Evolutionary conservation across 176 grass and related monocot genomes (phyloP).

Genomic region (Paspalum vaginatum): DNA sequence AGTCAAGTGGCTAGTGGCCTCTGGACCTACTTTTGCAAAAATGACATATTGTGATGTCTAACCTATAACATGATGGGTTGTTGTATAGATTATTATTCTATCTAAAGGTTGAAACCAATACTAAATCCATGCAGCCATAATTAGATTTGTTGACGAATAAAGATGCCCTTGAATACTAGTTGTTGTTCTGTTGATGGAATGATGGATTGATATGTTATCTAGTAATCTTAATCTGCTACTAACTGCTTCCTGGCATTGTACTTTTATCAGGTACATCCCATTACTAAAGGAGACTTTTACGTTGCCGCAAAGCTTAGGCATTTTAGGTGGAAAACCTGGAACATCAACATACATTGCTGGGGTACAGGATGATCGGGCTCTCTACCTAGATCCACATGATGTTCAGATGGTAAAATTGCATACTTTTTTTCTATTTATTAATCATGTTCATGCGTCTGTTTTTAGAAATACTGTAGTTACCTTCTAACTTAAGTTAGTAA

Average conservation of each 20-base stretch:
- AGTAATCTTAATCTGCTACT: not conserved
- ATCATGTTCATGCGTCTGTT: not conserved
- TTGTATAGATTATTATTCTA: slow-evolving; percentile 16
- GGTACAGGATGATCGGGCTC: slow-evolving; percentile 87
- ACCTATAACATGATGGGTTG: not conserved
- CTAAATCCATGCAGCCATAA: not conserved
- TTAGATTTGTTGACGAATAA: slow-evolving; percentile 15
- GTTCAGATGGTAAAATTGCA: slow-evolving; percentile 64
- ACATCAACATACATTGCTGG: slow-evolving; percentile 94
- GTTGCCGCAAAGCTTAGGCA: slow-evolving; percentile 97
- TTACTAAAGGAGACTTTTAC: slow-evolving; percentile 89
- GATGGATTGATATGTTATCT: slow-evolving; percentile 10
- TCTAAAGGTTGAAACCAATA: not conserved
- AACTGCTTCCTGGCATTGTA: slow-evolving; percentile 19
- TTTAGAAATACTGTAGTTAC: not conserved
- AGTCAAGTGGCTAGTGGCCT: not conserved
- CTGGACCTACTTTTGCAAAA: not conserved
- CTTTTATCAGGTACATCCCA: slow-evolving; percentile 80
- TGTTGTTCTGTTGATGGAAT: slow-evolving; percentile 27
- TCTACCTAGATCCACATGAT: slow-evolving; percentile 97
- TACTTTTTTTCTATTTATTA: slow-evolving; percentile 15
- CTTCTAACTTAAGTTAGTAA: not conserved
- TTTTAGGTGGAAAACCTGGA: slow-evolving; percentile 97
- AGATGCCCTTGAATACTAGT: not conserved
- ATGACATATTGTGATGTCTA: not conserved